phyloP scores from a whole-genome alignment of 148 eudicot genomes.

The Nyssa sinensis region DNA sequence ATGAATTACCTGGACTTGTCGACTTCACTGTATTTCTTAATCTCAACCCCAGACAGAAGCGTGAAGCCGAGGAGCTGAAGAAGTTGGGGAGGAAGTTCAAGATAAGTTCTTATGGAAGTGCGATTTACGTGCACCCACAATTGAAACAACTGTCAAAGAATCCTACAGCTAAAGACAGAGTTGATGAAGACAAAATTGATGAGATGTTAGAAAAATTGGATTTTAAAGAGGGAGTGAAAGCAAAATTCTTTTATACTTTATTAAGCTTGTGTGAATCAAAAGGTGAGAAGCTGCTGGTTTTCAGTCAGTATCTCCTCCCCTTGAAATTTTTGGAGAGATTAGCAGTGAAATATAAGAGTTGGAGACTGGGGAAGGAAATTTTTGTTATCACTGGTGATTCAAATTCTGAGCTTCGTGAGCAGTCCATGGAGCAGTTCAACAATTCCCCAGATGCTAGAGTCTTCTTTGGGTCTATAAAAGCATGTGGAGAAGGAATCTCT shows the following conservation, averaged over 20 bases:
- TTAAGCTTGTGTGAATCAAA: slow-evolving; percentile 63
- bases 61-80: slow-evolving; percentile 50
- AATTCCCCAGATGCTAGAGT: slow-evolving; percentile 69
- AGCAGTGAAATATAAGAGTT: slow-evolving; percentile 49
- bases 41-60: slow-evolving; percentile 53
- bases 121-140: slow-evolving; percentile 70
- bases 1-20: slow-evolving; percentile 82
- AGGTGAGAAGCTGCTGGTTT: slow-evolving; percentile 77
- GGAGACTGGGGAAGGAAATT: slow-evolving; percentile 58
- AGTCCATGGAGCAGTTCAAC: slow-evolving; percentile 74
- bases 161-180: slow-evolving; percentile 43
- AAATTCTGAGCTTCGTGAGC: slow-evolving; percentile 54
- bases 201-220: slow-evolving; percentile 51
- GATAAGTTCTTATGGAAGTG: slow-evolving; percentile 61
- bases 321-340: slow-evolving; percentile 70
- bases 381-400: slow-evolving; percentile 76
- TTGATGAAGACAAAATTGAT: slow-evolving; percentile 52
- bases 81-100: slow-evolving; percentile 52
- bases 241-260: slow-evolving; percentile 68
- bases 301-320: slow-evolving; percentile 76
- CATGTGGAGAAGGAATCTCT: slow-evolving; percentile 96
- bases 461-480: slow-evolving; percentile 88
- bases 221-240: slow-evolving; percentile 69
- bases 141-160: slow-evolving; percentile 44
- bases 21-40: slow-evolving; percentile 74